These are phyloP conservation scores for Tetrastigma voinierianum DNA, from an alignment of 164 flowering plant species.

Conservation along the genomic window DNA sequence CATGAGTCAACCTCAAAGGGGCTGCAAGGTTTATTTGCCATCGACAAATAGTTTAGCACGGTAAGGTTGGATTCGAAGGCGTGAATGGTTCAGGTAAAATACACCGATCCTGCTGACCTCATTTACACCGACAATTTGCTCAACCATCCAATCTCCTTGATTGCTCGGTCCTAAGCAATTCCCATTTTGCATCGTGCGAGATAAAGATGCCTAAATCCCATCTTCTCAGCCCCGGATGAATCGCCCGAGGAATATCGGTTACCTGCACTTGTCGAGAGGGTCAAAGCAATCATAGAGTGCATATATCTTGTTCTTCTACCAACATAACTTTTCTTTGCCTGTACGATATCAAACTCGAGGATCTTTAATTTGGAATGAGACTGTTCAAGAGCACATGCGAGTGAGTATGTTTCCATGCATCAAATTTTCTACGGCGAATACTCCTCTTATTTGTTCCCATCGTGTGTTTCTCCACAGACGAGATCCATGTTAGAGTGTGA, in stretches of 20 bases:
- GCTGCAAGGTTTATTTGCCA: constrained; percentile 30
- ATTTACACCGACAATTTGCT: constrained; percentile 81
- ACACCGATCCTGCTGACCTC: constrained; percentile 72
- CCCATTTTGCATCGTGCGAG: constrained; percentile 67
- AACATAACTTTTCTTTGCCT: constrained; percentile 62
- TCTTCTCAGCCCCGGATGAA: constrained; percentile 92
- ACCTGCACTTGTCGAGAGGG: constrained; percentile 66
- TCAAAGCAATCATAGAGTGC: constrained; percentile 94
- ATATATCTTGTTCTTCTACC: constrained; percentile 62
- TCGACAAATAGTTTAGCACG: constrained; percentile 53
- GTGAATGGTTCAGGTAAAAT: constrained; percentile 79
- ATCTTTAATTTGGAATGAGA: constrained; percentile 65
- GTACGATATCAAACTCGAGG: constrained; percentile 72
- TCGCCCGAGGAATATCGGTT: constrained; percentile 53
- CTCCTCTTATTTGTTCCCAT: constrained; percentile 50
- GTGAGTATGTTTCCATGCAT: constrained; percentile 74
- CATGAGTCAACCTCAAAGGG: constrained; percentile 65
- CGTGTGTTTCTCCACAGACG: constrained; percentile 53
- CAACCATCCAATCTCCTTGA: constrained; percentile 96
- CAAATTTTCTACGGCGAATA: constrained; percentile 90
- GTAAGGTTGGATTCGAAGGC: constrained; percentile 77
- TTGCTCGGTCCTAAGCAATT: constrained; percentile 75
- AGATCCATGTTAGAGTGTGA: too few species aligned
- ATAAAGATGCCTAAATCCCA: constrained; percentile 89
- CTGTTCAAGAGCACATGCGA: constrained; percentile 79